Evolutionary conservation across 257 asterid genomes (phyloP).

Genomic region (Ligustrum vulgare): DNA sequence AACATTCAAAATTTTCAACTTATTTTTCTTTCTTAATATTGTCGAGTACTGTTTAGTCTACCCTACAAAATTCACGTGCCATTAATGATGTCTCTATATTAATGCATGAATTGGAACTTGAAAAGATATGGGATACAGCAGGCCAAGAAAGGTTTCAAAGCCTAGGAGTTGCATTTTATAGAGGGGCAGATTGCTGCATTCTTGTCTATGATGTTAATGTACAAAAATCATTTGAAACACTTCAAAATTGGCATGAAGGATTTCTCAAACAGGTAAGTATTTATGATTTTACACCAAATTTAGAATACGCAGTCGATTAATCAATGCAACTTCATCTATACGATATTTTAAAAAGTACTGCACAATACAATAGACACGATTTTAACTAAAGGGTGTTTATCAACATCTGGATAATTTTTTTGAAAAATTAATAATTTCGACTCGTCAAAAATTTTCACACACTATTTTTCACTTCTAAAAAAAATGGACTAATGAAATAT

Average conservation of each 20-base stretch:
- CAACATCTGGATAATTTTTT: too few species aligned
- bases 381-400: neutral
- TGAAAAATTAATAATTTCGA: too few species aligned
- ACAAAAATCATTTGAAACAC: conserved; percentile 74
- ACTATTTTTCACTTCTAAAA: too few species aligned
- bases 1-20: neutral
- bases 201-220: conserved; percentile 77
- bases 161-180: conserved; percentile 77
- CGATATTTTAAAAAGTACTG: neutral
- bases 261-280: conserved; percentile 67
- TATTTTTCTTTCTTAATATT: neutral
- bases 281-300: neutral
- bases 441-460: too few species aligned
- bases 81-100: neutral
- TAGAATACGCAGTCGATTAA: neutral
- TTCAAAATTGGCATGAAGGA: conserved; percentile 74
- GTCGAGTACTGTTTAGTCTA: neutral
- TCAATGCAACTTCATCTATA: neutral
- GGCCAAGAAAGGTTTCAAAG: conserved; percentile 93
- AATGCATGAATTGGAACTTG: neutral
- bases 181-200: conserved; percentile 95
- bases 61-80: neutral
- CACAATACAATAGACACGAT: neutral
- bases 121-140: conserved; percentile 92
- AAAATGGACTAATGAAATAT: too few species aligned